Base-by-base conservation (phyloP, 1,284 basidiomycete species). In the Tilletia horrida region DNA sequence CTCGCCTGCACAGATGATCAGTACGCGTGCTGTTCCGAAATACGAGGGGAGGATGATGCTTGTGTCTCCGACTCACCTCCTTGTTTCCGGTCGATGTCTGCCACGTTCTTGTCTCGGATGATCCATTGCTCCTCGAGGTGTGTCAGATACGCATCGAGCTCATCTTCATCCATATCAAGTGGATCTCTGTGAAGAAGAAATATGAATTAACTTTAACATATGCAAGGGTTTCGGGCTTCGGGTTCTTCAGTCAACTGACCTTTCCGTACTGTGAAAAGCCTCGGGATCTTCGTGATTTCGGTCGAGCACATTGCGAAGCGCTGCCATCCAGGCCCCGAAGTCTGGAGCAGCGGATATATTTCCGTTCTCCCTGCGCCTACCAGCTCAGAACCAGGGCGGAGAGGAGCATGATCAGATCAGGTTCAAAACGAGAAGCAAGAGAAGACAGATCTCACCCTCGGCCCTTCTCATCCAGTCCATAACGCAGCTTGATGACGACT, bases 91-190 rank as follows among this genome's bases (percentile, higher is more conserved):
- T 59, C 55, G 16, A 59, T 59, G 4, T 59, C 29, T 3, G 55
- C 27, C 8, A 31, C 6, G 21, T 59, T 68, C 43, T 71, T 68
- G 29, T 74, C 71, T 3, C 69, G 65, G 25, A 71, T 35, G 25
- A 74, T 64, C 62, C 91, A 77, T 6, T 87, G 87, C 29, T 82
- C 82, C 76, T 88, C 86, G 73, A 88, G 89, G 70, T 91, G 88
- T 27, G 82, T 82, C 40, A 92, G 81, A 77, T 91, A 92, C 47
- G 85, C 84, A 71, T 91, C 90, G 64, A 91, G 75, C 78, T 84
- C 84, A 21, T 79, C 77, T 13, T 85, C 85, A 65, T 84, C 83
- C 73, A 89, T 82, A 72, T 88, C 85, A 18, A 86, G 85, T 55
- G 86, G 85, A 23, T 85, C 87, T 67, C 50, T 40, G 63, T 18